Base-by-base conservation (phyloP, 2,329 filamentous ascomycete genomes). In the Metarhizium brunneum region DNA sequence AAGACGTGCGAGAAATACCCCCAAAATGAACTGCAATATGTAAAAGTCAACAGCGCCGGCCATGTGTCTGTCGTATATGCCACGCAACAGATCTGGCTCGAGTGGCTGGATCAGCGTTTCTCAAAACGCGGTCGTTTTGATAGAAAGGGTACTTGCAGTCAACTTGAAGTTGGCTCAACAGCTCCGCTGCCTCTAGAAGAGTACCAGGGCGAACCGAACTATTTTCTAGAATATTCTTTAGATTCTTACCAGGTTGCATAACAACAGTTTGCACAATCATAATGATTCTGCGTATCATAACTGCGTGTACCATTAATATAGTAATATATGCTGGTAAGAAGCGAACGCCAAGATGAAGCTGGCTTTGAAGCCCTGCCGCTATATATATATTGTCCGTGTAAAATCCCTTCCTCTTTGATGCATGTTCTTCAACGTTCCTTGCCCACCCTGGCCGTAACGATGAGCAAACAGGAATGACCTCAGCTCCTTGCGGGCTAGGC, bases 21-120 rank as follows among this genome's bases (percentile, higher is more conserved):
- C 0, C 47, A 59, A 10, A 59, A 60, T 20, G 53, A 53, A 2
- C 50, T 64, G 2, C 50, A 54, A 2, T 65, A 65, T 25, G 55
- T 65, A 6, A 55, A 54, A n/a, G 32, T 35, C 32, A 36, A 50
- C 2, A 59, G 56, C 8, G 51, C 60, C n/a, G 55, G 50, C 1
- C 62, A 66, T 40, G 32, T 57, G 2, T 55, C 61, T 1, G 43
- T 57, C 18, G 6, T 65, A 42, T 62, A 58, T 18, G 62, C 62
- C 8, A 56, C 60, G n/a, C 61, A 58, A 50, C 60, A 64, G 50
- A 18, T 60, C 25, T 66, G 64, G 63, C 36, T 65, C 11, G 47
- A 59, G 10, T 66, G 64, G 64, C 53, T 66, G 1, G 60, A 63
- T 30, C 59, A 60, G 8, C 50, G 61, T 11, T 63, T 66, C 42